Evolutionary conservation across 257 asterid species (phyloP), one percentile per base, ranked within the genome.

Genomic region (Ajuga chamaepitys): DNA sequence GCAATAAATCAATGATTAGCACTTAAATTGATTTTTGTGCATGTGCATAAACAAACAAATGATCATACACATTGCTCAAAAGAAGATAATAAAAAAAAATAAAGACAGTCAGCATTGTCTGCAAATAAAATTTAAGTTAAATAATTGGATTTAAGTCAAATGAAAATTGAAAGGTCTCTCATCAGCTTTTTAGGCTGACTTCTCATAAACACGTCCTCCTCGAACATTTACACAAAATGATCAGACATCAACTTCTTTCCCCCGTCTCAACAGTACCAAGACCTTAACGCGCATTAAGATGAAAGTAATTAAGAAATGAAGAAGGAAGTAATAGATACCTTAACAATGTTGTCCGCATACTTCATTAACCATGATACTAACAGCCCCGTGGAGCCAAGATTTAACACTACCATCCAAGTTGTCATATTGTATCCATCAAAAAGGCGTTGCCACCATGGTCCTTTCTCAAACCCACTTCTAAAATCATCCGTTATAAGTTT

Each of bases 361-460:
- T 94, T 94, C 99, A 93, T 93, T 73, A 94, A 75, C 99, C 97
- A 94, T 11, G 97, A 94, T 57, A 94, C 99, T 13, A 90, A 50
- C 63, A 94, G 89, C 45, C 99, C 99, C 21, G 97, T 94, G 11
- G 97, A 88, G 11, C 97, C 97, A 51, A 94, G 88, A 83, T 94
- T 94, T 32, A 90, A 78, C 66, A 94, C 99, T 34, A 94, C 99
- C 88, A 94, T 35, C 97, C 96, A 89, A 41, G 99, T 90, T 60
- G 96, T 82, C 60, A 82, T 42, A 77, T 35, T 83, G 79, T 94
- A 90, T 70, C 97, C 99, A 71, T 73, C 74, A 58, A 90, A 77
- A 70, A 94, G 78, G 35, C 95, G 95, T 52, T 88, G 97, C 96
- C 95, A 88, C 96, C 95, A 94, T 7, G 97, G 89, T 2, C 97